Percentiles rank a stretch among this genome's conserved stretches.
Conservation (phyloP, 2,329 filamentous ascomycete genomes). For the Fusarium redolens region DNA sequence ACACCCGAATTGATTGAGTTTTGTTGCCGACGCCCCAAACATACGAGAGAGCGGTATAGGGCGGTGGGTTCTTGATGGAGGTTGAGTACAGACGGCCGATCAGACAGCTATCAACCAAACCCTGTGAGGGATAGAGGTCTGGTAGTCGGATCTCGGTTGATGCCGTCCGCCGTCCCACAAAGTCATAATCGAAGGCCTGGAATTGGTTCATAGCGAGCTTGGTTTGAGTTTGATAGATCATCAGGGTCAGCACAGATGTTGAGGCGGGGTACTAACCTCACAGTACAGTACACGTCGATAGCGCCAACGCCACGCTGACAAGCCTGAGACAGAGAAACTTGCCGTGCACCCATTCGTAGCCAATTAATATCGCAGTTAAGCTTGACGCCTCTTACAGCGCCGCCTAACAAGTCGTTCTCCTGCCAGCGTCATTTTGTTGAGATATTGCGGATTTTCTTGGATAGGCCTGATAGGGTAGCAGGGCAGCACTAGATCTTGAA, state of each 20-base stretch:
- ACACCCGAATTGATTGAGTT: neutral
- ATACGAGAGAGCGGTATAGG: neutral
- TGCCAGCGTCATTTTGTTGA: neutral
- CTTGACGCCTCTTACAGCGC: neutral
- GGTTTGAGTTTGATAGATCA: neutral
- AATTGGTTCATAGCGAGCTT: neutral
- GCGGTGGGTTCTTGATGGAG: rapidly evolving
- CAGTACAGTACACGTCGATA: neutral
- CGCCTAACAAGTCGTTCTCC: rapidly evolving
- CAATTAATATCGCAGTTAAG: neutral
- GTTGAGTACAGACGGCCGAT: neutral
- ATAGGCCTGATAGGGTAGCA: neutral
- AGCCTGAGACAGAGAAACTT: neutral
- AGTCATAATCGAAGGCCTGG: neutral
- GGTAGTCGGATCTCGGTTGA: neutral
- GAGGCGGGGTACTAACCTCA: neutral
- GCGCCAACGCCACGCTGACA: neutral
- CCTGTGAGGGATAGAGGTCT: neutral
- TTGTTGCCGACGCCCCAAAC: neutral
- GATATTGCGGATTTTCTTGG: neutral
- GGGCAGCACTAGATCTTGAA: neutral
- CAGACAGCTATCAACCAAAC: rapidly evolving
- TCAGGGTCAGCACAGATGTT: neutral
- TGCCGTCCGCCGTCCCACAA: neutral
- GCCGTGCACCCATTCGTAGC: too few relatives aligned